Conservation (phyloP, 108 stramenopile genomes). For the Cyclotella kingstonii region DNA sequence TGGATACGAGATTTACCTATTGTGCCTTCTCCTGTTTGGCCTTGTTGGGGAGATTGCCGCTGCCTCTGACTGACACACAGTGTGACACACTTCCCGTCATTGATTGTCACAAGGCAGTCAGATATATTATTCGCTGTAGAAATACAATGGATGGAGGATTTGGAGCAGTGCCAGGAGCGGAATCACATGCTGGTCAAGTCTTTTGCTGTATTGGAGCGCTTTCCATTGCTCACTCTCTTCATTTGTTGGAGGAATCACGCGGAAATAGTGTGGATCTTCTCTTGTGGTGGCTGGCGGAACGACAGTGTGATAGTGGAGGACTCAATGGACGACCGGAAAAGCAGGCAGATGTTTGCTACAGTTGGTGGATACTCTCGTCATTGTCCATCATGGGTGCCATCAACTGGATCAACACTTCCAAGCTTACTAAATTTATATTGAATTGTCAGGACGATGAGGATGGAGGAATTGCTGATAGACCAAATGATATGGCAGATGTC, state of each 20-base stretch:
- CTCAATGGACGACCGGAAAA: slow-evolving; percentile 98
- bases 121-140: slow-evolving; percentile 80
- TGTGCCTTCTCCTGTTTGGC: slow-evolving; percentile 90
- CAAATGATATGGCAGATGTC: slow-evolving; percentile 93
- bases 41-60: slow-evolving; percentile 58
- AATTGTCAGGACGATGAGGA: slow-evolving; percentile 96
- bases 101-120: slow-evolving; percentile 64
- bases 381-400: slow-evolving; percentile 90
- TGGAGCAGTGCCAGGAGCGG: slow-evolving; percentile 92
- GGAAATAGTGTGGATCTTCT: slow-evolving; percentile 70
- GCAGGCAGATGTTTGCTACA: slow-evolving; percentile 99
- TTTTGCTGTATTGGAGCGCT: slow-evolving; percentile 97
- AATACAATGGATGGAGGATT: slow-evolving; percentile 98
- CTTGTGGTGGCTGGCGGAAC: slow-evolving; percentile 99
- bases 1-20: slow-evolving; percentile 98
- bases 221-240: slow-evolving; percentile 85
- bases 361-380: slow-evolving; percentile 96
- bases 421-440: slow-evolving; percentile 87
- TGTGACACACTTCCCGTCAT: slow-evolving; percentile 46
- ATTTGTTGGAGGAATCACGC: slow-evolving; percentile 34
- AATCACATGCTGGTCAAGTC: slow-evolving; percentile 97
- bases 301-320: slow-evolving; percentile 98
- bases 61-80: slow-evolving; percentile 2
- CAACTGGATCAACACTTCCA: slow-evolving; percentile 85
- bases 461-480: slow-evolving; percentile 98